Percentiles rank a stretch among this genome's conserved stretches.
These are phyloP conservation scores for Hyphopichia fennica DNA, from an alignment of 1,139 yeast species.

Conservation along the genomic window DNA sequence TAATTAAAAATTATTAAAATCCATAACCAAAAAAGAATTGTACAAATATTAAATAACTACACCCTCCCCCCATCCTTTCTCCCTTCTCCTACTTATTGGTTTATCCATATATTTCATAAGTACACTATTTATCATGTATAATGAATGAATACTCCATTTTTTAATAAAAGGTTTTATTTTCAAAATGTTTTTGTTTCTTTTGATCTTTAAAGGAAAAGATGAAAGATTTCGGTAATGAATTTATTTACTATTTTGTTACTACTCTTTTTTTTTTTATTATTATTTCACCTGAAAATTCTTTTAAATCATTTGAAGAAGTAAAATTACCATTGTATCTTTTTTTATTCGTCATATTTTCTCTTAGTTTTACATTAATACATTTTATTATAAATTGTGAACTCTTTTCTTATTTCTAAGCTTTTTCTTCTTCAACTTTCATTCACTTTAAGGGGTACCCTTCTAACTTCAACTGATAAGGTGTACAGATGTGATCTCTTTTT, in stretches of 20 bases:
- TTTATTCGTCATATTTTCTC: slow-evolving; percentile 1
- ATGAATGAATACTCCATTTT: background rate
- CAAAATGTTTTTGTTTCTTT: too few relatives aligned
- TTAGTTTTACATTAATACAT: slow-evolving; percentile 4
- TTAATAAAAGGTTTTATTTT: background rate
- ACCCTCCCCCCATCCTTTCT: background rate
- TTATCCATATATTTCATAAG: background rate
- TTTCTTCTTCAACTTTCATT: too few relatives aligned
- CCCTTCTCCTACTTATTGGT: background rate
- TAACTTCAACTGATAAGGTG: too few relatives aligned
- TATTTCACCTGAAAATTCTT: background rate
- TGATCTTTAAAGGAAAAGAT: background rate
- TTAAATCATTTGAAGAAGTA: too few relatives aligned
- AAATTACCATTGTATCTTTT: slow-evolving; percentile 1
- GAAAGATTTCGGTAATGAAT: background rate
- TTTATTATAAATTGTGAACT: background rate
- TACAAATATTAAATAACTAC: background rate
- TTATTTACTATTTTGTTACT: background rate
- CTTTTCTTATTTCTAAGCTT: too few relatives aligned
- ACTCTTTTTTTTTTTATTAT: background rate
- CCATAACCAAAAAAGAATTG: background rate
- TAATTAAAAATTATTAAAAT: background rate
- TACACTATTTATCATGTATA: background rate
- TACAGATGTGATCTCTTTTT: too few relatives aligned
- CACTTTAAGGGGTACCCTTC: too few relatives aligned